phyloP scores from a whole-genome alignment of 768 basidiomycete genomes.

The Trametes maxima region DNA sequence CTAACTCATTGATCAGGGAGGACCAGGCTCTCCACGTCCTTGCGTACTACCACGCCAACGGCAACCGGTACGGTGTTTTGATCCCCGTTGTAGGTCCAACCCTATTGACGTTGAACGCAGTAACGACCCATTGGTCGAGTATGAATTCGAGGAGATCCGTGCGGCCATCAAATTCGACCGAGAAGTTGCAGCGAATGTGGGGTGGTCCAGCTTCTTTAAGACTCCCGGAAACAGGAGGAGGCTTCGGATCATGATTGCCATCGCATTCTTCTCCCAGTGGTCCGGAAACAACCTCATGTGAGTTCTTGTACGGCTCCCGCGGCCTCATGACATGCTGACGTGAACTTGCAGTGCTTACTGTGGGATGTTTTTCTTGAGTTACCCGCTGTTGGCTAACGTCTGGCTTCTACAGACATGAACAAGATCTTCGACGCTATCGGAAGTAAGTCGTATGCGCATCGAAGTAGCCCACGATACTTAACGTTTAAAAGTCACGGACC shows the following conservation, averaged over 20 bases:
- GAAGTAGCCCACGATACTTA: too few species aligned
- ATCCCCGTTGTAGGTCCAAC: background rate
- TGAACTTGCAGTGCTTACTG: slow-evolving; percentile 31
- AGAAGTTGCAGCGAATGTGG: slow-evolving; percentile 41
- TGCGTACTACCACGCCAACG: slow-evolving; percentile 45
- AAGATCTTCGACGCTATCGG: slow-evolving; percentile 55
- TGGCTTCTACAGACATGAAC: slow-evolving; percentile 42
- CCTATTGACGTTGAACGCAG: slow-evolving; percentile 8
- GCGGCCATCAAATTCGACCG: slow-evolving; percentile 41
- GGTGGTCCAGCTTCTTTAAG: slow-evolving; percentile 52
- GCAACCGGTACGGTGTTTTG: slow-evolving; percentile 30
- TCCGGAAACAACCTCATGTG: slow-evolving; percentile 28
- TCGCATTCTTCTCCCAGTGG: slow-evolving; percentile 62
- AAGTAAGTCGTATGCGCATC: slow-evolving; percentile 32
- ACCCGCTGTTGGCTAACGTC: background rate
- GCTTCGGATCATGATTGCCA: slow-evolving; percentile 56
- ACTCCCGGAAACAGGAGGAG: slow-evolving; percentile 55
- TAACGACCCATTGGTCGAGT: slow-evolving; percentile 57
- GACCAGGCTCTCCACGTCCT: slow-evolving; percentile 38
- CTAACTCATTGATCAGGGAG: slow-evolving; percentile 27
- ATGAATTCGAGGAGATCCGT: slow-evolving; percentile 68
- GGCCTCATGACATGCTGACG: background rate
- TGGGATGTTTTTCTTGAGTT: slow-evolving; percentile 18
- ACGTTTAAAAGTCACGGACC: slow-evolving; percentile 40
- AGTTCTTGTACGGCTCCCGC: background rate